Conservation (phyloP, 73 alveolate species). For the Tetrahymena borealis region DNA sequence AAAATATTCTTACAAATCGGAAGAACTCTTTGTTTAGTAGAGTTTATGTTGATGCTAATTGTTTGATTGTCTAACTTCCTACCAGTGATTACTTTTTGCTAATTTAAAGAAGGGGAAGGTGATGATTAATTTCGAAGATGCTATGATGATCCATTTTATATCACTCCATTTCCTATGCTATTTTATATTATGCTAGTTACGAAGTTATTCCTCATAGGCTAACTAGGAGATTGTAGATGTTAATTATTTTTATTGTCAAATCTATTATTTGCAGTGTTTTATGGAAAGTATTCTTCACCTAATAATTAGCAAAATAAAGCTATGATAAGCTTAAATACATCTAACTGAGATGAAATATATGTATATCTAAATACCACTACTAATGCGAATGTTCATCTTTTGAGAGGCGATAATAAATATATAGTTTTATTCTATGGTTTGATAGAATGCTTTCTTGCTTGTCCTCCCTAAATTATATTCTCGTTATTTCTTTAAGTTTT, state of each 20-base stretch:
- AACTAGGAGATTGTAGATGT: not conserved
- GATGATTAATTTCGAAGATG: not conserved
- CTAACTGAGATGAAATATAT: too few relatives aligned
- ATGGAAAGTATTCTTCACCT: not conserved
- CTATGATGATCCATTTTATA: not conserved
- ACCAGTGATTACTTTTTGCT: not conserved
- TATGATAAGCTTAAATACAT: too few relatives aligned
- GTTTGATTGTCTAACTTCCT: not conserved
- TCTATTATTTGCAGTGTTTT: not conserved
- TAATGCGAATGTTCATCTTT: not conserved
- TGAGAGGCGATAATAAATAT: not conserved
- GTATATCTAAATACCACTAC: not conserved
- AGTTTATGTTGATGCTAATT: not conserved
- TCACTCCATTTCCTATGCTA: not conserved
- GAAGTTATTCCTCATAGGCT: not conserved
- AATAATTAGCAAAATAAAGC: not conserved
- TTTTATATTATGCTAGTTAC: not conserved
- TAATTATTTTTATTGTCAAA: not conserved
- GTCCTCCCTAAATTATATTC: not conserved
- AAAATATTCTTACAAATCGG: not conserved
- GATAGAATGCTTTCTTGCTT: not conserved
- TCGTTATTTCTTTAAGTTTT: not conserved
- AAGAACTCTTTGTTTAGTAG: not conserved
- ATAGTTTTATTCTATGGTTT: not conserved
- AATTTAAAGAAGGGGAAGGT: not conserved